Evolutionary conservation across 208 protist species (phyloP), one percentile per base, ranked within the genome.

Genomic region (Acanthamoeba castellanii): DNA sequence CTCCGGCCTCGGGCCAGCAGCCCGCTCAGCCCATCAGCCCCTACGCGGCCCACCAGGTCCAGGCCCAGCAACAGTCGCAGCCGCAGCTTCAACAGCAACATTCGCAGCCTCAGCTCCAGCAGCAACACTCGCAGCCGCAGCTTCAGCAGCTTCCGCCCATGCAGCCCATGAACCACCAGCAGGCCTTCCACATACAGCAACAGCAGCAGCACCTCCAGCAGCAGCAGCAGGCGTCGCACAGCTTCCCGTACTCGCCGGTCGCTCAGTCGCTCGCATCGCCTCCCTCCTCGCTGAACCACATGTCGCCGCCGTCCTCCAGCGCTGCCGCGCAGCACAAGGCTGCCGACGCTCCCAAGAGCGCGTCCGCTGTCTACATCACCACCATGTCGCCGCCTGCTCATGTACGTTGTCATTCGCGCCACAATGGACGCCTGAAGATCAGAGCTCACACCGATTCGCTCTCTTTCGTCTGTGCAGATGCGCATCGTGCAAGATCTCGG

Each of bases 301-400:
- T 82, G 34, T 82, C 74, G 25, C 74, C 74, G 25, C 74, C 74
- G 20, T 55, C 74, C 9, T 88, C 50, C n/a, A 8, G 30, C 45
- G 9, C 81, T 66, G 50, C 81, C 4, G 42, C 22, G 45, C 45
- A 47, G 76, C 45, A 57, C 76, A 85, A 85, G 76, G 42, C 76
- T 27, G 76, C 32, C 14, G 76, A 85, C 42, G 20, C 45, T 16
- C 32, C 76, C 27, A 27, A n/a, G 34, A 76, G 34, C 42, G 76
- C 76, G 5, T 18, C 81, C 5, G 14, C 81, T 5, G 50, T 88
- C 81, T 88, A 88, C 81, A 64, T 88, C 81, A 88, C 81, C 27
- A 88, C 81, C 22, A 88, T 88, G 81, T 88, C 81, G 50, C 81
- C 81, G 20, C 81, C 81, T 9, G 81, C 81, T 37, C 81, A 88